Evolutionary conservation across 805 yeast species (phyloP).

Genomic region (Ogataea ganodermae): DNA sequence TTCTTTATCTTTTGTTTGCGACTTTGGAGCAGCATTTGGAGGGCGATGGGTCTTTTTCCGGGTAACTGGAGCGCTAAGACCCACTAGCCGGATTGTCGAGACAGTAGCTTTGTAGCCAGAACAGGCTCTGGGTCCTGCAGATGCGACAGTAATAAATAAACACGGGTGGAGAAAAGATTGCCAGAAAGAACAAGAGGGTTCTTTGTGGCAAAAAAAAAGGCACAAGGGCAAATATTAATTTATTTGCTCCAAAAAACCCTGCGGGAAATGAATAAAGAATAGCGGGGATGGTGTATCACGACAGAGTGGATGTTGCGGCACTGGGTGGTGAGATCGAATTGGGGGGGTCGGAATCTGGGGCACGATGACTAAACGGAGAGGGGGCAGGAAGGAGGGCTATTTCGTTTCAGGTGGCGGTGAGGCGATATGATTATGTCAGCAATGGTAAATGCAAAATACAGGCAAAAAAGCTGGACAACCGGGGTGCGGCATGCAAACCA

Average conservation of each 20-base stretch:
- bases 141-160: too few relatives aligned
- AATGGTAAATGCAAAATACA: not conserved
- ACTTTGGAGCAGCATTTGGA: constrained; percentile 8
- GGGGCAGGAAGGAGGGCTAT: too few relatives aligned
- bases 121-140: too few relatives aligned
- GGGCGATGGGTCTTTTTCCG: too few relatives aligned
- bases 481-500: not conserved
- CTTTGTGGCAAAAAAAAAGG: not conserved
- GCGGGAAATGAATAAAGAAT: not conserved
- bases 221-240: not conserved
- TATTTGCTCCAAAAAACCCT: not conserved
- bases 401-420: constrained; percentile 5
- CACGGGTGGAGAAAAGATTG: not conserved
- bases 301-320: too few relatives aligned
- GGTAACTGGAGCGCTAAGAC: too few relatives aligned
- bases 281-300: too few relatives aligned
- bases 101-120: too few relatives aligned
- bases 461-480: not conserved
- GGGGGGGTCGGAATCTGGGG: too few relatives aligned
- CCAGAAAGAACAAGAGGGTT: not conserved
- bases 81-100: too few relatives aligned
- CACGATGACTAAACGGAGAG: too few relatives aligned
- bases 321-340: too few relatives aligned
- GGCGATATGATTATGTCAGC: constrained; percentile 6
- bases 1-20: constrained; percentile 10